These are phyloP conservation scores for Ophiocordyceps robertsii DNA, from an alignment of 2,329 filamentous ascomycete genomes.

Conservation along the genomic window DNA sequence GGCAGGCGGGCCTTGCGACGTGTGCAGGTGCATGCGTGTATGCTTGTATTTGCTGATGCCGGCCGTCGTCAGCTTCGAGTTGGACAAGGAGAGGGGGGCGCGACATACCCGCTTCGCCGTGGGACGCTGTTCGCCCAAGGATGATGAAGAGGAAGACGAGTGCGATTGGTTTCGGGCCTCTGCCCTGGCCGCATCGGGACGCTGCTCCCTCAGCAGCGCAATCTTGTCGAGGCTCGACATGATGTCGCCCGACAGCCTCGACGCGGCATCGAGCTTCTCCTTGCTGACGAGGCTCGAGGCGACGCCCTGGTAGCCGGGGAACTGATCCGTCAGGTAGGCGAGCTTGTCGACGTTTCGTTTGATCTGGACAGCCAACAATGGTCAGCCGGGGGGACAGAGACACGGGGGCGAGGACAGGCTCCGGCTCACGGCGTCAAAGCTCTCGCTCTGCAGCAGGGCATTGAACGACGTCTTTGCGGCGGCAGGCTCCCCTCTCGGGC, in stretches of 20 bases:
- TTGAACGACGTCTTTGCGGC: background rate
- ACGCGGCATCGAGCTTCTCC: background rate
- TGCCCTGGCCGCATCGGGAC: background rate
- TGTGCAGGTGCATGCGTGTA: background rate
- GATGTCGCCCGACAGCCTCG: background rate
- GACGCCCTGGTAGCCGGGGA: background rate
- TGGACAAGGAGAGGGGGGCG: too few relatives aligned
- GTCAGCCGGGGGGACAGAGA: background rate
- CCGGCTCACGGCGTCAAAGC: background rate
- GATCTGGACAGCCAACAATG: background rate
- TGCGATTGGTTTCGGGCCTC: background rate
- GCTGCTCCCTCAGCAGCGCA: background rate
- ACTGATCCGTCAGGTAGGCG: background rate
- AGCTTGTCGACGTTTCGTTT: background rate
- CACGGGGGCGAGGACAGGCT: background rate
- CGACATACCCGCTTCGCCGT: background rate
- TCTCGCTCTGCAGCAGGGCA: background rate
- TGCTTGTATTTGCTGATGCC: background rate
- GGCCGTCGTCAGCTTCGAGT: too few relatives aligned
- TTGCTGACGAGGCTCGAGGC: background rate
- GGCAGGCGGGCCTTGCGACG: background rate
- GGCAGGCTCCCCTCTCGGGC: too few relatives aligned
- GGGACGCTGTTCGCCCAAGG: background rate
- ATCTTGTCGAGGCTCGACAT: background rate
- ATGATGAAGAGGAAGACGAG: background rate